Percentiles rank a stretch among this genome's conserved stretches.
Conservation (phyloP, 495 filamentous ascomycete species). For the Podospora comata region DNA sequence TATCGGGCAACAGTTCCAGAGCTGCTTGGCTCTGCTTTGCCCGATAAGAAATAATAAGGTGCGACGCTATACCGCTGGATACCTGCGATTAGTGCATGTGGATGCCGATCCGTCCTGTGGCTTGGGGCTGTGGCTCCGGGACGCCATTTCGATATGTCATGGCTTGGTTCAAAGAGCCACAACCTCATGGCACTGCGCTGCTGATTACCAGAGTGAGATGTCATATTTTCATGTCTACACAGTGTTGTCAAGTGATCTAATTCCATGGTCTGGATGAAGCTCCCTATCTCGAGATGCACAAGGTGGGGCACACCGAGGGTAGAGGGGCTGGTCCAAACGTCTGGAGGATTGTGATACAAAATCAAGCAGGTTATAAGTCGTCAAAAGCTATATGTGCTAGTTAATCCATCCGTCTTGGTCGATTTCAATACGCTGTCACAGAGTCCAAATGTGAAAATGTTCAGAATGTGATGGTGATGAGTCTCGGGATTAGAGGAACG, state of each 20-base stretch:
- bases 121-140: not conserved
- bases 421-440: too few species aligned
- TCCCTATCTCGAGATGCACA: not conserved
- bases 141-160: not conserved
- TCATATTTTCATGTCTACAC: not conserved
- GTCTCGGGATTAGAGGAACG: not conserved
- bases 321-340: not conserved
- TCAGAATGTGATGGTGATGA: not conserved
- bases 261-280: not conserved
- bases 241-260: not conserved
- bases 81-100: not conserved
- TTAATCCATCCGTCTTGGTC: not conserved
- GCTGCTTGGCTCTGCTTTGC: constrained; percentile 3
- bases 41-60: constrained; percentile 6
- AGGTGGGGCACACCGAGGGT: not conserved
- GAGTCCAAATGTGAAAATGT: too few species aligned
- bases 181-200: not conserved
- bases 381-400: not conserved
- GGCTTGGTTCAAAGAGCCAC: not conserved
- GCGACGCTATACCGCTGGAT: constrained; percentile 5
- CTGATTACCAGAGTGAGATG: not conserved
- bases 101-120: constrained; percentile 5
- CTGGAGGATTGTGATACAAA: not conserved
- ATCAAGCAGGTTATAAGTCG: not conserved
- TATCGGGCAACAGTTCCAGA: constrained; percentile 5